Percentiles rank a stretch among this genome's conserved stretches.
These are phyloP conservation scores for Leccinum rimulosum DNA, from an alignment of 768 basidiomycete species.

Conservation along the genomic window DNA sequence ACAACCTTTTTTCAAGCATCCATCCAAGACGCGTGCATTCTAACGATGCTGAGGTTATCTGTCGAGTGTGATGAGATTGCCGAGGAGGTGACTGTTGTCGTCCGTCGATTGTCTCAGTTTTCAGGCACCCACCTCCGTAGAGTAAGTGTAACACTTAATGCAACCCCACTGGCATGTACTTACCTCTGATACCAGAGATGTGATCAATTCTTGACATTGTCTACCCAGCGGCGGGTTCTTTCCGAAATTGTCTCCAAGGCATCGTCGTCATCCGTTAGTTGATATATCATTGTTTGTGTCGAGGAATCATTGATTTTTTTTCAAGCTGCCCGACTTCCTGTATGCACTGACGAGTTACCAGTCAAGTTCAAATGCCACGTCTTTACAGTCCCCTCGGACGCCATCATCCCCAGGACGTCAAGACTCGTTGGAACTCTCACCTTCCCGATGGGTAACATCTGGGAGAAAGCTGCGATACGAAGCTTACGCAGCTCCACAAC, in stretches of 20 bases:
- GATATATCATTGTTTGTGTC: constrained; percentile 1
- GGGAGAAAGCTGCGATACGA: constrained; percentile 60
- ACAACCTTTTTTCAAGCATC: constrained; percentile 41
- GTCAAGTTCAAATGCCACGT: constrained; percentile 4
- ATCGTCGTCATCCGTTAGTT: constrained; percentile 54
- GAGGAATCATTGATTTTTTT: constrained; percentile 4
- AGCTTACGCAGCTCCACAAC: constrained; percentile 64
- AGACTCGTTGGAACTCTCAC: constrained; percentile 14
- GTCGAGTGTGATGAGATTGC: constrained; percentile 58
- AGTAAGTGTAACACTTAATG: constrained; percentile 37
- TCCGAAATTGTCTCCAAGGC: constrained; percentile 46
- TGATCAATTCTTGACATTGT: constrained; percentile 58
- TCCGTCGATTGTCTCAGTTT: constrained; percentile 42
- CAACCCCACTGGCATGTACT: constrained; percentile 2
- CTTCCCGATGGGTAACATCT: constrained; percentile 30
- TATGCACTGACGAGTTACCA: constrained; percentile 43
- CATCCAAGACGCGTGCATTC: constrained; percentile 69
- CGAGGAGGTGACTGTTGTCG: constrained; percentile 38
- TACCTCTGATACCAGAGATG: constrained; percentile 52
- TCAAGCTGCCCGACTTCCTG: constrained; percentile 72
- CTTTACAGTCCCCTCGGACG: constrained; percentile 10
- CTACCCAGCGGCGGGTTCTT: constrained; percentile 44
- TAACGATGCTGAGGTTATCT: constrained; percentile 68
- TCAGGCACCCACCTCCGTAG: constrained; percentile 56
- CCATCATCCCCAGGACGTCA: constrained; percentile 15